A percentile compares a stretch with the other conserved stretches of the same genome.
Evolutionary conservation across 805 yeast species (phyloP).

Genomic region (Metschnikowia noctiluminum): DNA sequence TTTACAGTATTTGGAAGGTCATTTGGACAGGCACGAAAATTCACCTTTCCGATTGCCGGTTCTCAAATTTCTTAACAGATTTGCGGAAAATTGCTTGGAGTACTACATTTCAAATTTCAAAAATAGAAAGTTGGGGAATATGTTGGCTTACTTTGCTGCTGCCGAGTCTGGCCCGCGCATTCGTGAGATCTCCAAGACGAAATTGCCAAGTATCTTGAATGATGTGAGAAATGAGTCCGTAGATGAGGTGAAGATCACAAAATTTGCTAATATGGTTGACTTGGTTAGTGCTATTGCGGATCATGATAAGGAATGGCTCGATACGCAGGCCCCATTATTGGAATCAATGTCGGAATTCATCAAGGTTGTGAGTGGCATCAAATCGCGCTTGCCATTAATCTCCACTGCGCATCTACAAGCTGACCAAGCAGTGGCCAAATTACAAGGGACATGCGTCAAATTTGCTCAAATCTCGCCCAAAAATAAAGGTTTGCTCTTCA

Average conservation of each 20-base stretch:
- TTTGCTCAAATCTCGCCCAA: conserved; percentile 25
- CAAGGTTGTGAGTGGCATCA: conserved; percentile 41
- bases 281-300: conserved; percentile 51
- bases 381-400: conserved; percentile 35
- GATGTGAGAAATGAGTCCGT: conserved; percentile 47
- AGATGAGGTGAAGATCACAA: conserved; percentile 54
- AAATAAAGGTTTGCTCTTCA: conserved; percentile 29
- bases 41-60: conserved; percentile 93
- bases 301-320: conserved; percentile 58
- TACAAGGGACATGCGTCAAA: conserved; percentile 44
- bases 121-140: conserved; percentile 60
- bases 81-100: conserved; percentile 68
- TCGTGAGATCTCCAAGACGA: conserved; percentile 51
- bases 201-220: conserved; percentile 47
- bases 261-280: conserved; percentile 72
- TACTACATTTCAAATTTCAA: conserved; percentile 67
- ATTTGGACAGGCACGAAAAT: conserved; percentile 74
- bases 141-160: conserved; percentile 63
- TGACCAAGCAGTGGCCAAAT: conserved; percentile 61
- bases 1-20: conserved; percentile 73
- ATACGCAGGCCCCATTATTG: conserved; percentile 44
- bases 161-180: conserved; percentile 54
- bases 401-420: conserved; percentile 68
- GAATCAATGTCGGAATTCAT: conserved; percentile 41
- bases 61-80: conserved; percentile 80